Percentiles rank a stretch among this genome's conserved stretches.
Conservation (phyloP, 768 basidiomycete species). For the Boletus rex-veris region DNA sequence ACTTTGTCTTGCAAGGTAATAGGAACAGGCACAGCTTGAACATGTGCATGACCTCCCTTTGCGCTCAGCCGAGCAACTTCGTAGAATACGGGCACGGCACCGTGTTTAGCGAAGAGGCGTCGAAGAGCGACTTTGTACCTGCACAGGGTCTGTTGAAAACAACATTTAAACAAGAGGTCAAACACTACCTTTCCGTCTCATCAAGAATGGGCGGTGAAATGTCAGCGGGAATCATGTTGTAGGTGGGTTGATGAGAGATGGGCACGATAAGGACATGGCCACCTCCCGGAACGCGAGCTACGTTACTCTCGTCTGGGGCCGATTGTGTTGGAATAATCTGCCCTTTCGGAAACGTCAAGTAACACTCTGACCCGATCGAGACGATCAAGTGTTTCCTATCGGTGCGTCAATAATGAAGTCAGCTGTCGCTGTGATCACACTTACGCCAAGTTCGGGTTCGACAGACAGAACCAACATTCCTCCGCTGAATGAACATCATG, state of each 20-base stretch:
- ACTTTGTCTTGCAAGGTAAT: constrained; percentile 56
- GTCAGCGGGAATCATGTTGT: constrained; percentile 75
- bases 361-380: constrained; percentile 89
- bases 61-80: constrained; percentile 82
- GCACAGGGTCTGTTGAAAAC: neutral
- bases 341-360: constrained; percentile 94
- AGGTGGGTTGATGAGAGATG: constrained; percentile 91
- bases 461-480: constrained; percentile 98
- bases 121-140: constrained; percentile 80
- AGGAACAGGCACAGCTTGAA: constrained; percentile 83
- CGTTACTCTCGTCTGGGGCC: constrained; percentile 38
- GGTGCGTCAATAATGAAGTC: constrained; percentile 2
- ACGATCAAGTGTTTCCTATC: constrained; percentile 91
- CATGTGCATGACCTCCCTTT: constrained; percentile 92
- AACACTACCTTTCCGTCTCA: constrained; percentile 70
- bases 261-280: constrained; percentile 94
- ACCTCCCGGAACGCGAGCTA: constrained; percentile 75
- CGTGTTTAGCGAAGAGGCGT: constrained; percentile 67
- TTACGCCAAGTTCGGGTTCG: constrained; percentile 86
- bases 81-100: constrained; percentile 69
- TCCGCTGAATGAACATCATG: constrained; percentile 51
- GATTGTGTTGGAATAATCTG: constrained; percentile 84
- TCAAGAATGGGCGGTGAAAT: constrained; percentile 69
- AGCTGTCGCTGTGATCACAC: constrained; percentile 37
- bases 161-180: neutral